These are phyloP conservation scores for Zanthoxylum bungeanum DNA, from an alignment of 345 rosid genomes.

Conservation along the genomic window DNA sequence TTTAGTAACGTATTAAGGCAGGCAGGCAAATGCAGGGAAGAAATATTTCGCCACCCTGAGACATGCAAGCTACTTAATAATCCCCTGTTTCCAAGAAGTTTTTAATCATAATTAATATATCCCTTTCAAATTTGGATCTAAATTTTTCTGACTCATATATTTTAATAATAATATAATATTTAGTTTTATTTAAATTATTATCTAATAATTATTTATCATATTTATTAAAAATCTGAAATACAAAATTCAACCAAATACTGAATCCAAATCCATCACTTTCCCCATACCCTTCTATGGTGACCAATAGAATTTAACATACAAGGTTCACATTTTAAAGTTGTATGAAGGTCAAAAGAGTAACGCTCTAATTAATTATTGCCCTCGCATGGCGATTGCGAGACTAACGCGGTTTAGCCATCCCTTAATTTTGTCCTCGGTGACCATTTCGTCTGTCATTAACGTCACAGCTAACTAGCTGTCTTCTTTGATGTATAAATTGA, in stretches of 20 bases:
- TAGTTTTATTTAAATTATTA: too few relatives aligned
- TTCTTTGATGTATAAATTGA: background rate
- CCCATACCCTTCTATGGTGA: background rate
- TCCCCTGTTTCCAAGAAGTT: background rate
- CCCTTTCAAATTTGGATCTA: too few relatives aligned
- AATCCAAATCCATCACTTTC: too few relatives aligned
- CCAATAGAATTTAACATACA: too few relatives aligned
- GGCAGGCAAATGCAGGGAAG: background rate
- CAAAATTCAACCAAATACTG: too few relatives aligned
- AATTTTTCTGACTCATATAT: too few relatives aligned
- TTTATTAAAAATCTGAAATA: too few relatives aligned
- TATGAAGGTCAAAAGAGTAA: background rate
- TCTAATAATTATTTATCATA: too few relatives aligned
- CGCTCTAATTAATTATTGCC: background rate
- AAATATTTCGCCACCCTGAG: background rate
- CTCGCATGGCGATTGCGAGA: background rate
- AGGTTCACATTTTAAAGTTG: too few relatives aligned
- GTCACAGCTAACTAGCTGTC: conserved; percentile 3
- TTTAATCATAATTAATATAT: too few relatives aligned
- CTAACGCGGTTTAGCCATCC: conserved; percentile 1
- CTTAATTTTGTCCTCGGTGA: background rate
- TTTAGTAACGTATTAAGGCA: too few relatives aligned
- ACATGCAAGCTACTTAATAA: background rate
- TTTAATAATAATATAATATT: too few relatives aligned
- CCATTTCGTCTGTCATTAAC: background rate